Conservation (phyloP, 495 filamentous ascomycete species). For the Parmelia sp. region DNA sequence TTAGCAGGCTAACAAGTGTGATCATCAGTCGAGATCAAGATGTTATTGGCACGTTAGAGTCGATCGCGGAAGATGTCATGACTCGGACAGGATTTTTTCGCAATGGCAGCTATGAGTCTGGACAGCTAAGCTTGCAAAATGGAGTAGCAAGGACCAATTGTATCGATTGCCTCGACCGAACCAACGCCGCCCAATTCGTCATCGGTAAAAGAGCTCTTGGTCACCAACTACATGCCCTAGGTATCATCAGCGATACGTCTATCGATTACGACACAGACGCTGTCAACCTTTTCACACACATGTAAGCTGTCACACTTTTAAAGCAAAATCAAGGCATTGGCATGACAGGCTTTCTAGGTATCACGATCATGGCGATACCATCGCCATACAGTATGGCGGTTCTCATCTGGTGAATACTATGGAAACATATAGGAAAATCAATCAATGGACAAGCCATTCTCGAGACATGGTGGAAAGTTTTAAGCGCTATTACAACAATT, state of each 20-base stretch:
- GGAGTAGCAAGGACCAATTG: slow-evolving; percentile 94
- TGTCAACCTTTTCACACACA: slow-evolving; percentile 91
- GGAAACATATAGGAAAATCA: slow-evolving; percentile 97
- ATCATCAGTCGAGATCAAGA: slow-evolving; percentile 72
- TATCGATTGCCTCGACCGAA: slow-evolving; percentile 94
- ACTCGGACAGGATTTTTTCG: slow-evolving; percentile 87
- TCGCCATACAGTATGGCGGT: slow-evolving; percentile 95
- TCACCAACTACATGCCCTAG: slow-evolving; percentile 86
- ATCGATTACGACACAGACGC: slow-evolving; percentile 93
- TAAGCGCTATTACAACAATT: slow-evolving; percentile 98
- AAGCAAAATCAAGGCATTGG: neutral
- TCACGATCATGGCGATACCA: slow-evolving; percentile 94
- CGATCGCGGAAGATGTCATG: slow-evolving; percentile 79
- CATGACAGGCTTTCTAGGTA: slow-evolving; percentile 35
- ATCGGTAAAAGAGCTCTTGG: slow-evolving; percentile 94
- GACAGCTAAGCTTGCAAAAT: slow-evolving; percentile 69
- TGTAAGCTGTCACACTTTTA: slow-evolving; percentile 42
- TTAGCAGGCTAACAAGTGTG: neutral
- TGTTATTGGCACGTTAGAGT: slow-evolving; percentile 85
- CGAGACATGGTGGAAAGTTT: slow-evolving; percentile 99
- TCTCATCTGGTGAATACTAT: slow-evolving; percentile 98
- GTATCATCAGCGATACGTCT: slow-evolving; percentile 69
- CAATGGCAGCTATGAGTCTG: slow-evolving; percentile 66
- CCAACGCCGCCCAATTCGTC: slow-evolving; percentile 96
- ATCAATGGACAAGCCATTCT: slow-evolving; percentile 96